Evolutionary conservation across 2,329 filamentous ascomycete genomes (phyloP), one percentile per base, ranked within the genome.

Genomic region (Cladophialophora psammophila): DNA sequence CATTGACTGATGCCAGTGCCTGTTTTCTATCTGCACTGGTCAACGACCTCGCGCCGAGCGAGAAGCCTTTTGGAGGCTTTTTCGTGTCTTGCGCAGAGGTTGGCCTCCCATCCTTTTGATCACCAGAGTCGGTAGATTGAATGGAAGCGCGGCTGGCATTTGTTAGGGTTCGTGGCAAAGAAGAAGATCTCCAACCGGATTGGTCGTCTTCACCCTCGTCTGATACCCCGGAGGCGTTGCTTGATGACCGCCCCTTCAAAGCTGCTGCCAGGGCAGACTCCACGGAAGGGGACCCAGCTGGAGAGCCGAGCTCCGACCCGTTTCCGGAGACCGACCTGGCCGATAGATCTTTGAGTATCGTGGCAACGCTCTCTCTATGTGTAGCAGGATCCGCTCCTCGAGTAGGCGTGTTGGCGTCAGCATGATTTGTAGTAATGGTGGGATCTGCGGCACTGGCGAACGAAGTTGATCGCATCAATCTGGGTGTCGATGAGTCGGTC

Each of bases 331-430:
- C 50, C n/a, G 63, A 58, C 50, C 18, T 86, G 83, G 18, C 82
- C 85, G 90, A 88, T 45, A 92, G 81, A 45, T 87, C 88, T 63
- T 89, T 89, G 83, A 73, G 48, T 34, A 93, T 92, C 32, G 86
- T 83, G 70, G 82, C 86, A 26, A 85, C 83, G 31, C 90, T 90
- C 74, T 87, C 81, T 66, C 82, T 83, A 58, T 88, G 83, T 42
- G 88, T 85, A 1, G 86, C 84, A 5, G 84, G 83, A 36, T 85
- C 86, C 1, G 82, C 73, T 13, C 80, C 85, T 13, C 85, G 82
- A 67, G 85, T 86, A 71, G 86, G 86, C 12, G 88, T 83, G 67
- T 93, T 90, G 20, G 88, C 87, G 69, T 90, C 89, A 0, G 87
- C 84, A 38, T 85, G 83, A 72, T 93, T 89, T 0, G 89, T 88